These are phyloP conservation scores for Apiospora marii DNA, from an alignment of 2,329 filamentous ascomycete genomes.

Conservation along the genomic window DNA sequence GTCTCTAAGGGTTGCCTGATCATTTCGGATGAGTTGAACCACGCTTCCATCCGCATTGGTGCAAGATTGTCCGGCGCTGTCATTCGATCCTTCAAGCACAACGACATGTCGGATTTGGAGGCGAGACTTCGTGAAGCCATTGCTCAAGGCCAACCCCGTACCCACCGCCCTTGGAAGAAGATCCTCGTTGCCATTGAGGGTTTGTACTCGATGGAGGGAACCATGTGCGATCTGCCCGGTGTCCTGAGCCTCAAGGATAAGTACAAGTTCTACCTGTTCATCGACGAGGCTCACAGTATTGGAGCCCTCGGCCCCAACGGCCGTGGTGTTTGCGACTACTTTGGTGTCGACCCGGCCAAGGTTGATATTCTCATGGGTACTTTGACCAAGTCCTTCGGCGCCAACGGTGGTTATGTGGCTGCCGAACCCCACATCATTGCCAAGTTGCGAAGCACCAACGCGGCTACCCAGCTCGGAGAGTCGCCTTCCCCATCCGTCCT, in stretches of 20 bases:
- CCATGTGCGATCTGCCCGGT: conserved; percentile 96
- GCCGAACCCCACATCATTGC: conserved; percentile 91
- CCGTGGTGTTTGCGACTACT: conserved; percentile 96
- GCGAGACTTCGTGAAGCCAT: conserved; percentile 88
- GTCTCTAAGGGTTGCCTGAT: conserved; percentile 93
- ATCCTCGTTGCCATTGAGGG: conserved; percentile 96
- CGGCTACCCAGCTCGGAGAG: conserved; percentile 87
- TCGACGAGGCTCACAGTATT: conserved; percentile 96
- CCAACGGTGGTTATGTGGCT: conserved; percentile 95
- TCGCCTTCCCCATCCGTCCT: conserved; percentile 87
- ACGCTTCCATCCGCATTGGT: conserved; percentile 95
- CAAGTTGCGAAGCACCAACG: conserved; percentile 86
- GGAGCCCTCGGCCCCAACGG: conserved; percentile 89
- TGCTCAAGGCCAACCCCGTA: conserved; percentile 94
- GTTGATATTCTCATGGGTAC: conserved; percentile 98
- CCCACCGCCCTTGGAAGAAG: conserved; percentile 99
- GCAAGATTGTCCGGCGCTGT: conserved; percentile 93
- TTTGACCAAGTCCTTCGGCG: conserved; percentile 96
- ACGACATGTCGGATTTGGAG: conserved; percentile 91
- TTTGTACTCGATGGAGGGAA: conserved; percentile 99
- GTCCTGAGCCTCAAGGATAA: conserved; percentile 86
- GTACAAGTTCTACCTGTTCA: conserved; percentile 96
- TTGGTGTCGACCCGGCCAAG: conserved; percentile 84
- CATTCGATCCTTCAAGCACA: conserved; percentile 97
- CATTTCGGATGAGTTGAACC: conserved; percentile 96